phyloP scores from a whole-genome alignment of 2,329 filamentous ascomycete genomes.

The Aspergillus terreus region DNA sequence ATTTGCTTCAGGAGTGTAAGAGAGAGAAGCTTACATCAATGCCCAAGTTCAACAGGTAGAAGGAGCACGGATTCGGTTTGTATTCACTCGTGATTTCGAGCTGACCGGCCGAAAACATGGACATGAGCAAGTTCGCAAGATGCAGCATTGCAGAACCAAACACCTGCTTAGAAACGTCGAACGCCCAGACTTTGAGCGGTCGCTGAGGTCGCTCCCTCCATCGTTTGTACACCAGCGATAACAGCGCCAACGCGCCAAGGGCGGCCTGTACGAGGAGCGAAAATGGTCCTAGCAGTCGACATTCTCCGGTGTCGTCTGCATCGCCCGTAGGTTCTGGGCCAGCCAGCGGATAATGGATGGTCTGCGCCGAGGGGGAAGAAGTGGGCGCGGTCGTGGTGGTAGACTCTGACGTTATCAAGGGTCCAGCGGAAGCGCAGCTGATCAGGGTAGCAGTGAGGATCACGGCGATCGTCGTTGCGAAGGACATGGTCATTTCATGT shows the following conservation, averaged over 20 bases:
- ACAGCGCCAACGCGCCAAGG: constrained; percentile 75
- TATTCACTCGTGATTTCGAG: constrained; percentile 56
- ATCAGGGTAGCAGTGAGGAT: constrained; percentile 6
- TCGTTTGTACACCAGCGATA: constrained; percentile 88
- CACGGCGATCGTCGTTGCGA: constrained; percentile 3
- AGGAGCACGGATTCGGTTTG: constrained; percentile 89
- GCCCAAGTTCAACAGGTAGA: constrained; percentile 87
- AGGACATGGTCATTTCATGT: too few species aligned
- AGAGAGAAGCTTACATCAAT: constrained; percentile 73
- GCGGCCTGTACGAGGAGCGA: constrained; percentile 86
- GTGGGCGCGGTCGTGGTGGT: constrained; percentile 17
- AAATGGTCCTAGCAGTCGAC: constrained; percentile 82
- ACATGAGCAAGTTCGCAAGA: constrained; percentile 91
- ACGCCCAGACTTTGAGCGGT: constrained; percentile 94
- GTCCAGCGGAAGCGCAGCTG: constrained; percentile 11
- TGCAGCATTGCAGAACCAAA: constrained; percentile 90
- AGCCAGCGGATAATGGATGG: constrained; percentile 14
- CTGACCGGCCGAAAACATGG: constrained; percentile 85
- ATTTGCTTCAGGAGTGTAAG: not conserved
- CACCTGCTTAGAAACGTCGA: constrained; percentile 96
- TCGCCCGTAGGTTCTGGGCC: constrained; percentile 27
- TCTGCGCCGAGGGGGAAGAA: constrained; percentile 10
- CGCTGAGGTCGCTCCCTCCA: constrained; percentile 89
- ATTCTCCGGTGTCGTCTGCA: constrained; percentile 65
- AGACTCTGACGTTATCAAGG: constrained; percentile 11